Evolutionary conservation across 805 yeast species (phyloP).

Genomic region (Myxozyma sirexii): DNA sequence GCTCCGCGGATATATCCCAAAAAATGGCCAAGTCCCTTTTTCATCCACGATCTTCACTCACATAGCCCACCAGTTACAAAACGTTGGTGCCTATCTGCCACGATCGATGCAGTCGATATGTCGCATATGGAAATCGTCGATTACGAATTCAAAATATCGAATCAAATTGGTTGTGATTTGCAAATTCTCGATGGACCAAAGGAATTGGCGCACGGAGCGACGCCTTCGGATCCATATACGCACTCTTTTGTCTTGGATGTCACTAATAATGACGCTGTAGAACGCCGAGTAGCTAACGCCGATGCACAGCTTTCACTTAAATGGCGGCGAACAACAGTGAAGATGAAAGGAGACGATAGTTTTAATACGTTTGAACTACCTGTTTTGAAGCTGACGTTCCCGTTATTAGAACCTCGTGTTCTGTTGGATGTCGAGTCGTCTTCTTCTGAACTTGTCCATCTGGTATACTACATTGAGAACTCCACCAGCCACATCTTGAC

Average conservation of each 20-base stretch:
- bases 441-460: conserved; percentile 37
- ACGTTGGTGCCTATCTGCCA: conserved; percentile 43
- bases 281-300: conserved; percentile 32
- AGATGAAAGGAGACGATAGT: neutral
- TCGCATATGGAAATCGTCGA: conserved; percentile 35
- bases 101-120: conserved; percentile 37
- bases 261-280: conserved; percentile 26
- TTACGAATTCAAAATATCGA: conserved; percentile 33
- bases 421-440: conserved; percentile 46
- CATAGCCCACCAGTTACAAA: conserved; percentile 41
- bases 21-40: conserved; percentile 46
- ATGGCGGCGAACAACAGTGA: conserved; percentile 40
- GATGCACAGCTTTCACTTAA: conserved; percentile 39
- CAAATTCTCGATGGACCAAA: conserved; percentile 4
- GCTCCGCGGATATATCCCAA: conserved; percentile 41
- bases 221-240: conserved; percentile 28
- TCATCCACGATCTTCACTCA: conserved; percentile 35
- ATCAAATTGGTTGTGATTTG: conserved; percentile 33
- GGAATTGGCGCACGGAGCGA: neutral
- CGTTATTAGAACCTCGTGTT: conserved; percentile 71
- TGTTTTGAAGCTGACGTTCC: conserved; percentile 57
- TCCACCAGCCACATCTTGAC: conserved; percentile 72
- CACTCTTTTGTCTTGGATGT: conserved; percentile 35
- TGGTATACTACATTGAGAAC: conserved; percentile 65
- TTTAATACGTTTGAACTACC: conserved; percentile 36